A percentile compares a stretch with the other conserved stretches of the same genome.
phyloP scores from a whole-genome alignment of 768 basidiomycete genomes.

The Tricholoma bakamatsutake region DNA sequence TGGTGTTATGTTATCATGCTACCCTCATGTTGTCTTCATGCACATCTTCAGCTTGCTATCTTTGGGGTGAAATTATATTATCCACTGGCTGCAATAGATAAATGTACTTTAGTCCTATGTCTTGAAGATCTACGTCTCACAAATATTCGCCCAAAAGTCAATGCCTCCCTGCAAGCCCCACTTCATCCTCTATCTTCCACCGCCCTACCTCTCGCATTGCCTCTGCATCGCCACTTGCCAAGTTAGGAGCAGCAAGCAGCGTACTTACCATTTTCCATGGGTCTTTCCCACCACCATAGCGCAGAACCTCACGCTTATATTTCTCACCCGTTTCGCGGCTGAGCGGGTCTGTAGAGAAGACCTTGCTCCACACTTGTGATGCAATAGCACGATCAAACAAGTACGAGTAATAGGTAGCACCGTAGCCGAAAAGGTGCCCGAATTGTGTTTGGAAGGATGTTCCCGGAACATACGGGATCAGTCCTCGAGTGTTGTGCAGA shows the following conservation, averaged over 20 bases:
- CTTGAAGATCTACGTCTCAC: not conserved
- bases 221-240: conserved; percentile 67
- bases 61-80: not conserved
- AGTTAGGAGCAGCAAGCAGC: conserved; percentile 55
- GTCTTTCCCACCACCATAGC: conserved; percentile 83
- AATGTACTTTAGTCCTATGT: not conserved
- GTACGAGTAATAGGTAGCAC: conserved; percentile 97
- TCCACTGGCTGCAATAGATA: not conserved
- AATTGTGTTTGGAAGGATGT: conserved; percentile 97
- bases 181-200: conserved; percentile 82
- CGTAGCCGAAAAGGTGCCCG: conserved; percentile 92
- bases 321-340: conserved; percentile 72
- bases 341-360: conserved; percentile 68
- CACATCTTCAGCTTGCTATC: not conserved
- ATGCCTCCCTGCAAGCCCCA: conserved; percentile 54
- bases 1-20: conserved; percentile 7
- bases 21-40: not conserved
- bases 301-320: conserved; percentile 71
- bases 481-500: conserved; percentile 61
- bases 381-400: conserved; percentile 96
- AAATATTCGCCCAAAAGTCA: conserved; percentile 19
- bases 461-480: conserved; percentile 77
- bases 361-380: conserved; percentile 76
- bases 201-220: conserved; percentile 89
- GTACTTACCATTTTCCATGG: conserved; percentile 90